Evolutionary conservation across 2,329 filamentous ascomycete genomes (phyloP), one percentile per base, ranked within the genome.

Genomic region (Exophiala bonariae): DNA sequence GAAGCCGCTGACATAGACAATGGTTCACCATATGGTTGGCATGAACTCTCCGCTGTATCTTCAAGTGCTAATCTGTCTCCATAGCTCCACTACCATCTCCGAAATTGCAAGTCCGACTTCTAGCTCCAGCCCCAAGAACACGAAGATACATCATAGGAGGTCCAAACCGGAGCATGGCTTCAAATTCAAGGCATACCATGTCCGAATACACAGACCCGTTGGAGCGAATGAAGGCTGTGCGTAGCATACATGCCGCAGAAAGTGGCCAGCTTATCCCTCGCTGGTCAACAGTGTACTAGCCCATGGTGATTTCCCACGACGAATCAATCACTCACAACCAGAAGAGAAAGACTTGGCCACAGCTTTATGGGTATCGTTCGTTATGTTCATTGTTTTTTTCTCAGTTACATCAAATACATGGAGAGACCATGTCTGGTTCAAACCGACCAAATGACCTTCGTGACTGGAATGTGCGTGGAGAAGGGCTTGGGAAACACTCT

Each of bases 171-270:
- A 45, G 32, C 23, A 18, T 16, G 9, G 18, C 26, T 10, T 30
- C 23, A 23, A 47, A 40, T 41, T 37, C 32, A 36, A 45, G 42
- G 8, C 35, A 52, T 26, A 23, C 26, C 6, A 22, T 37, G n/a
- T 47, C 52, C 41, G 44, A 59, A n/a, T 14, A 50, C 19, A 34
- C 18, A 23, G 35, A 59, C 22, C 43, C 46, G 9, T 44, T 59
- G n/a, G 52, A 56, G 16, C 42, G 52, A 11, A 59, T 59, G 55
- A 52, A 59, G 39, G 53, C 53, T 22, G 53, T 56, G 44, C 47
- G 57, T 17, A 54, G 46, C 31, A 48, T 56, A 35, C 57, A 59
- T 40, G 53, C 55, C n/a, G 57, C 57, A 22, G 57, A 59, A 31
- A 54, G 51, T 33, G 55, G 57, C 22, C 55, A 58, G 36, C 37